Percentiles rank a stretch among this genome's conserved stretches.
phyloP scores from a whole-genome alignment of 2,329 filamentous ascomycete genomes.

The Hysterium pulicare region DNA sequence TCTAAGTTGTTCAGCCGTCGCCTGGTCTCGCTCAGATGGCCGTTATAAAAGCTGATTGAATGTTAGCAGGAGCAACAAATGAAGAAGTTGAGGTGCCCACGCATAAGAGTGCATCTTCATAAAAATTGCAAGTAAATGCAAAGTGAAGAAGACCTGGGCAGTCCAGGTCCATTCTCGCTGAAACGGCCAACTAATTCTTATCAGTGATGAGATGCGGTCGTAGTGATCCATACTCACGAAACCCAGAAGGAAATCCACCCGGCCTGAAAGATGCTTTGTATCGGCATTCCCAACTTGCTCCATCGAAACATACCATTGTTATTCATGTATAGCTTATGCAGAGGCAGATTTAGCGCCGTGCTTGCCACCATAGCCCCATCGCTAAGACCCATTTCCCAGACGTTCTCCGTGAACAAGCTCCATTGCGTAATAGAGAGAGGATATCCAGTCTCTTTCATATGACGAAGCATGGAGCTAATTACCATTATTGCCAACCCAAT shows the following conservation, averaged over 20 bases:
- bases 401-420: conserved; percentile 81
- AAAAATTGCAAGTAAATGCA: conserved; percentile 85
- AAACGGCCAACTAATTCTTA: conserved; percentile 66
- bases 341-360: conserved; percentile 67
- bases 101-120: conserved; percentile 99
- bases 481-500: conserved; percentile 96
- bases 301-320: conserved; percentile 62
- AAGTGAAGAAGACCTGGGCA: conserved; percentile 86
- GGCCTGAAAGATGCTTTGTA: conserved; percentile 80
- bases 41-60: conserved; percentile 73
- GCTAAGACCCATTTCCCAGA: conserved; percentile 79
- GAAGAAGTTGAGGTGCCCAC: conserved; percentile 12
- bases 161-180: conserved; percentile 92
- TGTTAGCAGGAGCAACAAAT: conserved; percentile 1
- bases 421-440: conserved; percentile 84
- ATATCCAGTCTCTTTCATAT: conserved; percentile 89
- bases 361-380: conserved; percentile 82
- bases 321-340: conserved; percentile 66
- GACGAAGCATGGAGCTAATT: conserved; percentile 87
- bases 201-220: conserved; percentile 3
- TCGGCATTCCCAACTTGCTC: conserved; percentile 69
- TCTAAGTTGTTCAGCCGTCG: conserved; percentile 78
- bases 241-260: conserved; percentile 82
- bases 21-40: conserved; percentile 85
- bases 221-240: conserved; percentile 40